Evolutionary conservation across 163 green algal genomes (phyloP).

Genomic region (Volvox carteri): DNA sequence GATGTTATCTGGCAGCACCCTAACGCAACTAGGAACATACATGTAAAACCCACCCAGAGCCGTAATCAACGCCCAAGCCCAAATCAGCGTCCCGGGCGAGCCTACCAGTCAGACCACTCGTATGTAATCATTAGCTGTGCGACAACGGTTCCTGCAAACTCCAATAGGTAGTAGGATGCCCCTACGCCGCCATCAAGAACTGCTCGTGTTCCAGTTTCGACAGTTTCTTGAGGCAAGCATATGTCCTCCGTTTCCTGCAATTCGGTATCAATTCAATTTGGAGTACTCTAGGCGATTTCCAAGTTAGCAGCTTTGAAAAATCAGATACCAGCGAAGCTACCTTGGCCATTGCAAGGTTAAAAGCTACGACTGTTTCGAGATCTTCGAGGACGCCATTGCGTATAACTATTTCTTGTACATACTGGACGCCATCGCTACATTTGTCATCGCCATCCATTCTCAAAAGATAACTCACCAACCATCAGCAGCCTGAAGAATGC

Average conservation of each 20-base stretch:
- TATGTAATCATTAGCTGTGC: conserved; percentile 74
- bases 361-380: neutral
- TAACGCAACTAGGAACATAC: no score
- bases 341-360: conserved; percentile 50
- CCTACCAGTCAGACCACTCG: conserved; percentile 74
- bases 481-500: no score
- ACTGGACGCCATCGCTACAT: no score
- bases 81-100: neutral
- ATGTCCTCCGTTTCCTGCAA: conserved; percentile 40
- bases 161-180: conserved; percentile 34
- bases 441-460: no score
- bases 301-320: neutral
- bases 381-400: conserved; percentile 4
- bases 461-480: no score
- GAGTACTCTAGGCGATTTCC: no score
- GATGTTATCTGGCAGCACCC: no score
- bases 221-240: neutral
- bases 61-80: no score
- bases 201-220: neutral
- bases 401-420: neutral
- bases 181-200: conserved; percentile 11
- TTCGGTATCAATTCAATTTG: neutral
- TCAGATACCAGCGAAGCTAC: neutral
- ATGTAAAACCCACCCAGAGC: no score
- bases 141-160: conserved; percentile 44